phyloP scores from a whole-genome alignment of 2,329 filamentous ascomycete genomes.

The Aspergillus brunneoviolaceus region DNA sequence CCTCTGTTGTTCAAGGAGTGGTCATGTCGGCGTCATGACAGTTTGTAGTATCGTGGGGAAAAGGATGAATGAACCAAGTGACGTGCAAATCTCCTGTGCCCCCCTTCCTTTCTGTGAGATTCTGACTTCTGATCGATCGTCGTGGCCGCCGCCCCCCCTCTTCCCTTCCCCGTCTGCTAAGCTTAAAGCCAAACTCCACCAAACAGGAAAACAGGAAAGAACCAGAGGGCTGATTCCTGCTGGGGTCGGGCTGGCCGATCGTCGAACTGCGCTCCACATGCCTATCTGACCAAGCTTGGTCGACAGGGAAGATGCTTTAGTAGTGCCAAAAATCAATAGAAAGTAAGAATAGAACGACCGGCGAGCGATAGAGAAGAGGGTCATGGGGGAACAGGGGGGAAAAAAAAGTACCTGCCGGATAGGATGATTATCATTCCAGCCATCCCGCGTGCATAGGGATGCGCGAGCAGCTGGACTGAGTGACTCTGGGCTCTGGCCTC shows the following conservation, averaged over 20 bases:
- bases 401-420: too few species aligned
- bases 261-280: constrained; percentile 13
- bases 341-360: background rate
- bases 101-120: constrained; percentile 5
- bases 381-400: too few species aligned
- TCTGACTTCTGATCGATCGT: constrained; percentile 12
- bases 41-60: background rate
- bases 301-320: background rate
- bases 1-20: background rate
- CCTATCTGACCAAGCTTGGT: background rate
- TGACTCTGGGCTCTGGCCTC: too few species aligned
- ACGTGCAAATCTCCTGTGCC: background rate
- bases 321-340: background rate
- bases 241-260: constrained; percentile 16
- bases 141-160: background rate
- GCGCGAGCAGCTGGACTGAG: too few species aligned
- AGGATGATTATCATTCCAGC: too few species aligned
- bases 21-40: background rate
- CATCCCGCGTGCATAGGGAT: too few species aligned
- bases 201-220: constrained; percentile 16
- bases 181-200: constrained; percentile 23
- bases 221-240: constrained; percentile 6
- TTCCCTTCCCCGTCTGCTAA: constrained; percentile 16
- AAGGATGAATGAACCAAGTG: background rate
- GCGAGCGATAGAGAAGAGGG: too few species aligned